These are phyloP conservation scores for Hypsizygus marmoreus DNA, from an alignment of 768 basidiomycete genomes.

Conservation along the genomic window DNA sequence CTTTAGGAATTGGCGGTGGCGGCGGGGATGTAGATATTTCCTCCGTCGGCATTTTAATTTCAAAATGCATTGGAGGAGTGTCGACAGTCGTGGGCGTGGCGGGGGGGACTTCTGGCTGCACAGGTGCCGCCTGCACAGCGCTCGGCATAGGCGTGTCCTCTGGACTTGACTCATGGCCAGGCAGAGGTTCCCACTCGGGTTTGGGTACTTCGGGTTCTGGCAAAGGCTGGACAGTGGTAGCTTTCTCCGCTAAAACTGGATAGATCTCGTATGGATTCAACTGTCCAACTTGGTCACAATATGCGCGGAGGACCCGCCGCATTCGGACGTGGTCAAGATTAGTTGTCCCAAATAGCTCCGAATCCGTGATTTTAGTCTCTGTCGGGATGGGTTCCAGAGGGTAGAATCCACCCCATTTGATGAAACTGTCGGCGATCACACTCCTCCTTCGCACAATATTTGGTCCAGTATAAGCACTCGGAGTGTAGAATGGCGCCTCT, in stretches of 20 bases:
- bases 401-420: slow-evolving; percentile 42
- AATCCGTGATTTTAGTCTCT: slow-evolving; percentile 19
- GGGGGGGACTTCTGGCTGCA: background rate
- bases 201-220: background rate
- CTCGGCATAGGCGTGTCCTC: slow-evolving; percentile 16
- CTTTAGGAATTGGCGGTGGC: too few relatives aligned
- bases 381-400: slow-evolving; percentile 29
- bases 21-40: too few relatives aligned
- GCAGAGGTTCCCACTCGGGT: slow-evolving; percentile 21
- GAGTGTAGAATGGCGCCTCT: too few relatives aligned
- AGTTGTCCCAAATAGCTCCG: slow-evolving; percentile 23
- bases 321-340: slow-evolving; percentile 29
- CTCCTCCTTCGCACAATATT: background rate
- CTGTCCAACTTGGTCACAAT: slow-evolving; percentile 15
- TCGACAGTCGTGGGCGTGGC: background rate
- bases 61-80: background rate
- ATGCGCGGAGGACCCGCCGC: slow-evolving; percentile 28
- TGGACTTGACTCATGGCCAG: slow-evolving; percentile 10
- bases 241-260: slow-evolving; percentile 11
- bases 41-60: too few relatives aligned
- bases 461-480: background rate
- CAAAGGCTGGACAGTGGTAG: background rate
- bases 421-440: slow-evolving; percentile 18
- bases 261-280: slow-evolving; percentile 29
- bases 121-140: background rate